Conservation (phyloP, 2,329 filamentous ascomycete species). For the Colletotrichum liriopes region DNA sequence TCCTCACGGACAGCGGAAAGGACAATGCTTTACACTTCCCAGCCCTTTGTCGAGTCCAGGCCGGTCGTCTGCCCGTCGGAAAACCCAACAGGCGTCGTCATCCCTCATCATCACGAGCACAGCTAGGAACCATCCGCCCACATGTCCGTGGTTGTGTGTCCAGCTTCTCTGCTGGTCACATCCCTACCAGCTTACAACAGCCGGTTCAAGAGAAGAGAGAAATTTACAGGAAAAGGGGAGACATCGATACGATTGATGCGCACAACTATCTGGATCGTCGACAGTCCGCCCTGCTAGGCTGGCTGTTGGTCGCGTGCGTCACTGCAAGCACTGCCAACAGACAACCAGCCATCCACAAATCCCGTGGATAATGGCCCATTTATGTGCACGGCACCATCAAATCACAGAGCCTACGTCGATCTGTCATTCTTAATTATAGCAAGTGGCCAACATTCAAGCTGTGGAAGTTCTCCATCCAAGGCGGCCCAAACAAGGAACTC, state of each 20-base stretch:
- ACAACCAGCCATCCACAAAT: background rate
- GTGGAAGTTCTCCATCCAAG: background rate
- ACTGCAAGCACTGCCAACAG: background rate
- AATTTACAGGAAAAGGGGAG: too few relatives aligned
- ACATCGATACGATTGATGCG: too few relatives aligned
- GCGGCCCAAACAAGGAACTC: background rate
- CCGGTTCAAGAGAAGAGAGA: too few relatives aligned
- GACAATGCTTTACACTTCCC: slow-evolving; percentile 27
- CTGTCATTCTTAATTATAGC: slow-evolving; percentile 30
- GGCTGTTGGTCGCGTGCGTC: background rate
- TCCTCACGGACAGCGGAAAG: slow-evolving; percentile 19
- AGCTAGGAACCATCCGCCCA: background rate
- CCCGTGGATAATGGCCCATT: background rate
- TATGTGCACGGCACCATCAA: slow-evolving; percentile 11
- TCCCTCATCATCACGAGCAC: slow-evolving; percentile 30
- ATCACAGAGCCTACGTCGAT: slow-evolving; percentile 26
- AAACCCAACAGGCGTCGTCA: slow-evolving; percentile 30
- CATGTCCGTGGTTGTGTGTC: too few relatives aligned
- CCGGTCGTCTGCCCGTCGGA: slow-evolving; percentile 4
- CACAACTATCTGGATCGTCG: too few relatives aligned
- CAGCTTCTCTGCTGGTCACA: too few relatives aligned
- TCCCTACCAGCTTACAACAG: too few relatives aligned
- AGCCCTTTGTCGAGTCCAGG: background rate
- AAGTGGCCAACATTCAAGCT: slow-evolving; percentile 10
- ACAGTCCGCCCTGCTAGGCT: too few relatives aligned